Percentiles rank a stretch among this genome's conserved stretches.
phyloP scores from a whole-genome alignment of 108 stramenopile species.

The Skeletonema costatum region DNA sequence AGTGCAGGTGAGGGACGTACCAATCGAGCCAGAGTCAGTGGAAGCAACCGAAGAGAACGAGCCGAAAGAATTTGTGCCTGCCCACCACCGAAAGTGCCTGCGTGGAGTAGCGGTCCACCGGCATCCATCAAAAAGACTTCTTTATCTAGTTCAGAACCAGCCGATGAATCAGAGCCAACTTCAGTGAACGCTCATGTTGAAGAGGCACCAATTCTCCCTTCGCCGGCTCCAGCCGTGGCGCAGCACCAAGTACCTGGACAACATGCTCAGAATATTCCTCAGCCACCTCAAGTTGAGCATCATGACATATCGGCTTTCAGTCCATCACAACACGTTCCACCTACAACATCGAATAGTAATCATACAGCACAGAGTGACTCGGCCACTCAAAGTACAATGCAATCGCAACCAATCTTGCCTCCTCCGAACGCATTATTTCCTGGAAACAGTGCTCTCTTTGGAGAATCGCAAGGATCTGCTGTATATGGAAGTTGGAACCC shows the following conservation, averaged over 20 bases:
- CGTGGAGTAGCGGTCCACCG: conserved; percentile 35
- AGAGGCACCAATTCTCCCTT: neutral
- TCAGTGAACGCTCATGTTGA: neutral
- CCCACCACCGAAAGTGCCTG: conserved; percentile 34
- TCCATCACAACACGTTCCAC: neutral
- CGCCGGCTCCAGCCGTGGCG: neutral
- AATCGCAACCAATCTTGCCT: conserved; percentile 13
- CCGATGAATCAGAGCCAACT: neutral
- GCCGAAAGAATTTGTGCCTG: conserved; percentile 26
- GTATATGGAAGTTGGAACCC: conserved; percentile 43
- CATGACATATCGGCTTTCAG: neutral
- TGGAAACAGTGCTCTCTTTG: conserved; percentile 42
- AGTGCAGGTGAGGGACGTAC: neutral
- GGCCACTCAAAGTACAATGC: neutral
- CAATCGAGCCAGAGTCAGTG: neutral
- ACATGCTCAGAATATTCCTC: neutral
- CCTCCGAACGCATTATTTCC: conserved; percentile 30
- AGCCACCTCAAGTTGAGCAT: neutral
- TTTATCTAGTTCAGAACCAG: neutral
- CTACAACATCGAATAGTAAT: neutral
- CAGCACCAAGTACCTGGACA: neutral
- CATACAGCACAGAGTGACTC: neutral
- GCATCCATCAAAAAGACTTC: conserved; percentile 16
- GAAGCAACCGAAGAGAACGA: neutral
- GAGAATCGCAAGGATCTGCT: conserved; percentile 24